Evolutionary conservation across 176 grass and related monocot genomes (phyloP), one percentile per base, ranked within the genome.

Genomic region (Dactylis glomerata): DNA sequence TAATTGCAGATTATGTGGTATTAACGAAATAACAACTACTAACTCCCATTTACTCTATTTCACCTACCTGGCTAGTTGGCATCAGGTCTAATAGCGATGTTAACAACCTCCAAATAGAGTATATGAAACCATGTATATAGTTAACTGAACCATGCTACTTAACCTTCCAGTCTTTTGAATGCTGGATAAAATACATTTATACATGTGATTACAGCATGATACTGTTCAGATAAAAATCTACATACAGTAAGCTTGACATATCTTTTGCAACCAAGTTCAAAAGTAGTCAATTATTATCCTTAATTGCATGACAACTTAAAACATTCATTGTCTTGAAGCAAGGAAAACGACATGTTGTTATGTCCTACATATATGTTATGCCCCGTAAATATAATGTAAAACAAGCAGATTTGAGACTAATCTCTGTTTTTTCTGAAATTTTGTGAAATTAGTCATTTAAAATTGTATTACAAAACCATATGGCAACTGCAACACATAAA

Each of bases 111-210:
- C 44, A 68, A 68, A 12, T 26, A 57, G 11, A 17, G 24, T 73
- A 7, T 28, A 63, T 23, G 44, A 81, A 63, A 86, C 54, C 31
- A 23, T 41, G 32, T 49, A 42, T 64, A 41, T 16, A 40, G 15
- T 63, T 81, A 37, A 66, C 5, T 75, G 49, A 81, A 6, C 33
- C 1, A 9, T 9, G 47, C 47, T 52, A 64, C 26, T 59, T 84
- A 41, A 27, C 64, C 42, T 34, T 33, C 20, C 31, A 34, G 19
- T 66, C 6, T 66, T 66, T 4, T 30, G 28, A 76, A 49, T 67
- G 50, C 27, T 77, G 62, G 27, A 75, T 57, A 34, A 77, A 33
- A 76, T 87, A 32, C 16, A 17, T 88, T 16, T 42, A 76, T 87
- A 32, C 16, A 17, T 88, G n/a, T 42, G 28, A 15, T 66, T 51